Conservation (phyloP, 495 filamentous ascomycete species). For the Aspergillus steynii region DNA sequence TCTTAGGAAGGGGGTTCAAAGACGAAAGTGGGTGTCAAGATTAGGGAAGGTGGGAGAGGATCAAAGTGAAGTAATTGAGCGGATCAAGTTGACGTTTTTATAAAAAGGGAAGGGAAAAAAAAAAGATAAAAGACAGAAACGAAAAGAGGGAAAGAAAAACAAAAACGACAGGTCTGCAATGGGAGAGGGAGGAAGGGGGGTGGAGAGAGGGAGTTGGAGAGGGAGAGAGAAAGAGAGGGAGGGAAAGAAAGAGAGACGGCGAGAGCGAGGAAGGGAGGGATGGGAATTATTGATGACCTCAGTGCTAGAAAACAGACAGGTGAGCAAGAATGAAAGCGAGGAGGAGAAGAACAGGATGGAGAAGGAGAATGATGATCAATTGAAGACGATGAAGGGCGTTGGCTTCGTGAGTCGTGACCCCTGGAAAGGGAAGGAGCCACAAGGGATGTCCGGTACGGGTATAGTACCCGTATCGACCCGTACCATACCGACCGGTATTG, state of each 20-base stretch:
- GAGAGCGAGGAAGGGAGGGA: conserved; percentile 11
- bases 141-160: conserved; percentile 11
- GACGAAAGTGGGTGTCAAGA: conserved; percentile 13
- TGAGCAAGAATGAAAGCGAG: conserved; percentile 4
- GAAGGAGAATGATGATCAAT: conserved; percentile 1
- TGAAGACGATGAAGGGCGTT: not conserved
- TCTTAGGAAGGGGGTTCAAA: not conserved
- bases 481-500: not conserved
- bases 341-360: not conserved
- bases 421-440: not conserved
- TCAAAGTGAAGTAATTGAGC: conserved; percentile 9
- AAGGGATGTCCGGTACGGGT: not conserved
- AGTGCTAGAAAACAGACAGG: conserved; percentile 11
- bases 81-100: conserved; percentile 9
- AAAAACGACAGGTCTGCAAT: not conserved
- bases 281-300: conserved; percentile 16
- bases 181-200: conserved; percentile 6
- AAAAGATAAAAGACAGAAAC: conserved; percentile 20
- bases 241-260: not conserved
- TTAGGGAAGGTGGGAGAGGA: conserved; percentile 14
- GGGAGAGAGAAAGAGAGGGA: conserved; percentile 11
- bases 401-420: not conserved
- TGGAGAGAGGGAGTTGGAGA: conserved; percentile 4
- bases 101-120: conserved; percentile 12
- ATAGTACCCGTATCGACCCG: not conserved